These are phyloP conservation scores for Fusarium pilosicola DNA, from an alignment of 2,329 filamentous ascomycete genomes.

Conservation along the genomic window DNA sequence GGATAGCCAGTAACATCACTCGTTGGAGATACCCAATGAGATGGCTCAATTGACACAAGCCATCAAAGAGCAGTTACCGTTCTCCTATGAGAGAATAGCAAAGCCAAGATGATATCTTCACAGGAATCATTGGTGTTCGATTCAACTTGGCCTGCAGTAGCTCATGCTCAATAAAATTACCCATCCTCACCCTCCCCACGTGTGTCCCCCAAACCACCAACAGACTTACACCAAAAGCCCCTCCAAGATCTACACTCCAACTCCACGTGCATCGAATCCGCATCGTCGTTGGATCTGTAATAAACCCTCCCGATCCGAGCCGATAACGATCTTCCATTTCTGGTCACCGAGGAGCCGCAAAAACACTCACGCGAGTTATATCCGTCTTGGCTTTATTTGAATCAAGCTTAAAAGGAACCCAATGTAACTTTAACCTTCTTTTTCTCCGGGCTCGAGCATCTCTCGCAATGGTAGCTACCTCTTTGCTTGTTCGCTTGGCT, in stretches of 20 bases:
- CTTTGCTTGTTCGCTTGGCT: slow-evolving; percentile 30
- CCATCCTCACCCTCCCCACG: slow-evolving; percentile 24
- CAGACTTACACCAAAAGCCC: neutral
- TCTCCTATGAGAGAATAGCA: neutral
- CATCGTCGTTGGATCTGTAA: slow-evolving; percentile 35
- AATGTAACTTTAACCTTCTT: slow-evolving; percentile 3
- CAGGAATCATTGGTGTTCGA: neutral
- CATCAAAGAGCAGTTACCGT: neutral
- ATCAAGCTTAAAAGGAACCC: slow-evolving; percentile 30
- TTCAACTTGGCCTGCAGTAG: neutral
- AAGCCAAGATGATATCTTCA: neutral
- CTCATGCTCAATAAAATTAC: neutral
- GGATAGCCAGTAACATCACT: neutral
- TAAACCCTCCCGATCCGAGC: slow-evolving; percentile 7
- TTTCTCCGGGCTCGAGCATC: neutral
- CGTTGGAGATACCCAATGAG: neutral
- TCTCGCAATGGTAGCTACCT: slow-evolving; percentile 28
- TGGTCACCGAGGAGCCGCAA: slow-evolving; percentile 33
- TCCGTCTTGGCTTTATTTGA: slow-evolving; percentile 2
- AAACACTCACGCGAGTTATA: slow-evolving; percentile 24
- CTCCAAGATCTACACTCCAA: slow-evolving; percentile 14
- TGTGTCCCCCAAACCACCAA: slow-evolving; percentile 5
- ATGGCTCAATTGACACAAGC: neutral
- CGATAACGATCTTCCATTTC: slow-evolving; percentile 16
- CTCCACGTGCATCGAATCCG: slow-evolving; percentile 32